phyloP scores from a whole-genome alignment of 495 filamentous ascomycete species.

The Daldinia vernicosa region DNA sequence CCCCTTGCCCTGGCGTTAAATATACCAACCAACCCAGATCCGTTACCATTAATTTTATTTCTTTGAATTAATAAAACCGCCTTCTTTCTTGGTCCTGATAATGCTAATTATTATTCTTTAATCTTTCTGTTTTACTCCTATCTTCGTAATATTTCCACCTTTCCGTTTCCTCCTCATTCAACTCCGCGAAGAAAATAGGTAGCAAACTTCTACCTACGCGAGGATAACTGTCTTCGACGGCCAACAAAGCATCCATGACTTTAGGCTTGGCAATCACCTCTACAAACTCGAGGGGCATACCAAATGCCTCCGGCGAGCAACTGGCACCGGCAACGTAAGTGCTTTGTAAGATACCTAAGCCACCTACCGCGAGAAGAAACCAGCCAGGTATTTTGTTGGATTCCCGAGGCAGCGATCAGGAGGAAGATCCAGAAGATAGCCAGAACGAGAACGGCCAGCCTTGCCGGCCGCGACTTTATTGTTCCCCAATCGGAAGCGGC shows the following conservation, averaged over 20 bases:
- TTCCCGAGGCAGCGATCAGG: conserved; percentile 50
- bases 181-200: conserved; percentile 44
- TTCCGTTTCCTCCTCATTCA: conserved; percentile 39
- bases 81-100: too few relatives aligned
- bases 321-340: conserved; percentile 46
- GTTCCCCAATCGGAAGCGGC: conserved; percentile 30
- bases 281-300: conserved; percentile 44
- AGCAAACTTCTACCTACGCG: conserved; percentile 47
- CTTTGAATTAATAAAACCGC: too few relatives aligned
- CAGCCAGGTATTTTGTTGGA: conserved; percentile 55
- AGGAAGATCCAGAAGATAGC: conserved; percentile 53
- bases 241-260: conserved; percentile 48
- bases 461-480: background rate
- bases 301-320: conserved; percentile 43
- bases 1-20: too few relatives aligned
- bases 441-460: conserved; percentile 12
- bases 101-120: background rate
- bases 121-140: background rate
- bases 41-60: too few relatives aligned
- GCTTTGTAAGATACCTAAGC: conserved; percentile 59
- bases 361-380: conserved; percentile 57
- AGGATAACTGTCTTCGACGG: conserved; percentile 45
- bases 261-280: conserved; percentile 44
- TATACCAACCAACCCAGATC: too few relatives aligned
- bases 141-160: conserved; percentile 28